Base-by-base conservation (phyloP, 1,284 basidiomycete species). In the Thelephora terrestris region DNA sequence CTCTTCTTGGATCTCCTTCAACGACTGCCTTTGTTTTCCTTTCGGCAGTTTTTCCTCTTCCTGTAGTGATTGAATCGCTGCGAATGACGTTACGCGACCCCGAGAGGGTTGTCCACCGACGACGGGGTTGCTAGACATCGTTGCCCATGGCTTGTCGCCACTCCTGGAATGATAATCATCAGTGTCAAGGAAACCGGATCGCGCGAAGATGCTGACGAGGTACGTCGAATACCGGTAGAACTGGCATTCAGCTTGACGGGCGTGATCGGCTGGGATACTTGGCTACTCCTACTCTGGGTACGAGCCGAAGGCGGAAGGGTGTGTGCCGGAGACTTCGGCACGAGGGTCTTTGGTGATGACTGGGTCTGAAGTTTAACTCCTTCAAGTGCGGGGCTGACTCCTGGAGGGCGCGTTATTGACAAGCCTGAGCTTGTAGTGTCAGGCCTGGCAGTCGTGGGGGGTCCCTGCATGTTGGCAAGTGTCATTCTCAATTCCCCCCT, bases 1-100 rank as follows among this genome's bases (percentile, higher is more conserved):
- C 62, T 94, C 89, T 50, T 81, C 79, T 63, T 93, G 91, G 40
- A 94, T 94, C 55, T 92, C 81, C n/a, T 71, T 67, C 51, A 92
- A 66, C 36, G 82, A 85, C 39, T 75, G 72, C 54, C 78, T 78
- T 47, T 76, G 76, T 55, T 73, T 76, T 7, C 61, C 56, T 3
- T 63, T 59, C 1, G 64, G 62, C 1, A 55, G 62, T 10, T 68
- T 67, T 47, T 78, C 76, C 46, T 81, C 75, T 34, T 74, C 70
- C 61, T 95, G 87, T 47, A 84, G 70, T 58, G 81, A 73, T 62
- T 95, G 91, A 47, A 96, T 96, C 7, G 82, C 86, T 0, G 79
- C 71, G 45, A 96, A 82, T 0, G 91, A 93, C 51, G 81, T 67
- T 0, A 69, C 65, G 2, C 69, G 56, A 3, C 55, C 49, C 12